Evolutionary conservation across 2,329 filamentous ascomycete species (phyloP).

Genomic region (Trematosphaeria pertusa): DNA sequence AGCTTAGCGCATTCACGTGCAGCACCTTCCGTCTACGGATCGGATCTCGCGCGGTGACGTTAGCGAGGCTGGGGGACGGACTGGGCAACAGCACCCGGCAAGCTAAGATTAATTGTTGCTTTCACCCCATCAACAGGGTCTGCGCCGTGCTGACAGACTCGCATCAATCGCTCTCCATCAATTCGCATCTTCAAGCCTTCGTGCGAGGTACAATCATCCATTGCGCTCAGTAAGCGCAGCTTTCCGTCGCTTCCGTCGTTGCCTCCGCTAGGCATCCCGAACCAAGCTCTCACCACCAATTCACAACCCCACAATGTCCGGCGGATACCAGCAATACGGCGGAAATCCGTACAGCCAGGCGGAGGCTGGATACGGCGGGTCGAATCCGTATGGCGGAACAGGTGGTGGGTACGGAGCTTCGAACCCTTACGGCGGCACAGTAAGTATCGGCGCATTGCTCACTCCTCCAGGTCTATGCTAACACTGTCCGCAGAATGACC

Average conservation of each 20-base stretch:
- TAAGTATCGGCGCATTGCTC: constrained; percentile 23
- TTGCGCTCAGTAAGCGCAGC: constrained; percentile 21
- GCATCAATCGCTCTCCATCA: neutral
- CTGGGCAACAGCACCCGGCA: too few species aligned
- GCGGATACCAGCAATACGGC: constrained; percentile 61
- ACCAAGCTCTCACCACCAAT: constrained; percentile 16
- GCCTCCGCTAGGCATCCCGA: constrained; percentile 27
- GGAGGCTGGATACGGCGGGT: constrained; percentile 40
- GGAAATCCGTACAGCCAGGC: constrained; percentile 67
- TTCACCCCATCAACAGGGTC: neutral
- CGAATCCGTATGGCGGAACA: constrained; percentile 42
- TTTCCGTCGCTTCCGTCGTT: constrained; percentile 38
- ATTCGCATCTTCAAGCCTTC: neutral
- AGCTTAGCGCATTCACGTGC: neutral
- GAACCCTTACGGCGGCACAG: constrained; percentile 13
- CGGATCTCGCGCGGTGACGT: neutral
- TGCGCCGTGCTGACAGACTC: neutral
- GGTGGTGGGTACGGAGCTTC: constrained; percentile 14
- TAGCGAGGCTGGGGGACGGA: neutral
- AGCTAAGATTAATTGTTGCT: too few species aligned
- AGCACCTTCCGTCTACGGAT: neutral
- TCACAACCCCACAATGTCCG: constrained; percentile 33
- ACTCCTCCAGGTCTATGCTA: constrained; percentile 14
- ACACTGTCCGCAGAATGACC: constrained; percentile 27
- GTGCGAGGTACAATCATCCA: neutral